Base-by-base conservation (phyloP, 2,329 filamentous ascomycete species). In the Cordyceps sp. region DNA sequence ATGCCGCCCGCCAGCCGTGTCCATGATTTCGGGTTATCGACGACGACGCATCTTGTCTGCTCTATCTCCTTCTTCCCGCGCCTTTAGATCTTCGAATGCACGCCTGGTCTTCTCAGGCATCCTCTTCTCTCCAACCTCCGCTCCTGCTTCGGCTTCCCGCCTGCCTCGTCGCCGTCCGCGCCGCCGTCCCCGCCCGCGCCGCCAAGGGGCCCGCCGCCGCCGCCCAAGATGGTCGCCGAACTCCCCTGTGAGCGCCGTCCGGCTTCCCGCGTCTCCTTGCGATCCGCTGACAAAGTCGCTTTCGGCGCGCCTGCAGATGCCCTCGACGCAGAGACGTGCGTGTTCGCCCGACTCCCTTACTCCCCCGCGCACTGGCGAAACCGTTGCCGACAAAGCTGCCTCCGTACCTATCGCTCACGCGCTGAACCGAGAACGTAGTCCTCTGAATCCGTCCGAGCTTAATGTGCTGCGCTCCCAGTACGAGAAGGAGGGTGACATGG, bases 401-500 rank as follows among this genome's bases (percentile, higher is more conserved):
- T n/a, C n/a, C n/a, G n/a, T n/a, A n/a, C n/a, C n/a, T n/a, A n/a
- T n/a, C n/a, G n/a, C n/a, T n/a, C n/a, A n/a, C n/a, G n/a, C n/a
- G n/a, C n/a, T n/a, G n/a, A n/a, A n/a, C 4, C 19, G 9, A 20
- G 10, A 20, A 12, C 8, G 4, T 45, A 90, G 84, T 52, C 82
- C 90, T 43, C 70, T 98, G 40, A 92, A 90, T 59, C 74, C 83
- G 35, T 80, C 83, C 31, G 90, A 98, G 59, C 78, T 98, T 37
- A 77, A 86, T 55, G 90, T 96, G 39, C 69, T 98, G 33, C 82
- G 88, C 42, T 68, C 82, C 37, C 90, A 98, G 56, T 98, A 90
- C 54, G 88, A 96, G 53, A 93, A 93, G 53, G 90, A 98, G 61
- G 90, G 88, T 44, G 83, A 93, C 48, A 92, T 93, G 64, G 88